Conservation (phyloP, 2,329 filamentous ascomycete species). For the Penicillium frequentans region DNA sequence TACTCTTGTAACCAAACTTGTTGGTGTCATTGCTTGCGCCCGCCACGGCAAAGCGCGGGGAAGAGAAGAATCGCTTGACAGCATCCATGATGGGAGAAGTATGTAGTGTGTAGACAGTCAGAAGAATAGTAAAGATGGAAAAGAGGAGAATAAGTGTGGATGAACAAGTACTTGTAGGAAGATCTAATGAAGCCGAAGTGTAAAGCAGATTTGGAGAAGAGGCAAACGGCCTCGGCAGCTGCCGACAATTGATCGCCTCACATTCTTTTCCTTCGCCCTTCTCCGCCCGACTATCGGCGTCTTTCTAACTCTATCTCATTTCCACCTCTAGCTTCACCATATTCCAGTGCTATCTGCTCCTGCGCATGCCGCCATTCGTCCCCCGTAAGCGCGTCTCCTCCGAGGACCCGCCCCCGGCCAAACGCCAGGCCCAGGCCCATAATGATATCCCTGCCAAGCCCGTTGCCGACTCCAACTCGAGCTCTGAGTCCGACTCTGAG, state of each 20-base stretch:
- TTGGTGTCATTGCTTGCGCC: constrained; percentile 80
- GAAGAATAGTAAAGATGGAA: background rate
- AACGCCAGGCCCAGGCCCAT: constrained; percentile 29
- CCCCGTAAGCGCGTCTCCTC: constrained; percentile 44
- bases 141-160: background rate
- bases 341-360: background rate
- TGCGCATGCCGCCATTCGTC: constrained; percentile 49
- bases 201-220: constrained; percentile 15
- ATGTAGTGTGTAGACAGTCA: background rate
- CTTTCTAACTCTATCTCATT: background rate
- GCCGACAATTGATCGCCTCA: constrained; percentile 13
- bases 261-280: constrained; percentile 12
- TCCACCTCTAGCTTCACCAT: background rate
- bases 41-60: constrained; percentile 79
- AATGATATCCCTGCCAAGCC: constrained; percentile 23
- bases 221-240: constrained; percentile 19
- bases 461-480: constrained; percentile 26
- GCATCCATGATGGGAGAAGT: constrained; percentile 41
- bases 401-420: constrained; percentile 35
- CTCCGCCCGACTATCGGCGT: background rate
- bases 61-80: constrained; percentile 76
- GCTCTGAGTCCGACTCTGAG: constrained; percentile 35
- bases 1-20: constrained; percentile 89
- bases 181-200: background rate
- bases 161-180: background rate